These are phyloP conservation scores for Parasitella parasitica DNA, from an alignment of 371 early-diverging fungal genomes.

Conservation along the genomic window DNA sequence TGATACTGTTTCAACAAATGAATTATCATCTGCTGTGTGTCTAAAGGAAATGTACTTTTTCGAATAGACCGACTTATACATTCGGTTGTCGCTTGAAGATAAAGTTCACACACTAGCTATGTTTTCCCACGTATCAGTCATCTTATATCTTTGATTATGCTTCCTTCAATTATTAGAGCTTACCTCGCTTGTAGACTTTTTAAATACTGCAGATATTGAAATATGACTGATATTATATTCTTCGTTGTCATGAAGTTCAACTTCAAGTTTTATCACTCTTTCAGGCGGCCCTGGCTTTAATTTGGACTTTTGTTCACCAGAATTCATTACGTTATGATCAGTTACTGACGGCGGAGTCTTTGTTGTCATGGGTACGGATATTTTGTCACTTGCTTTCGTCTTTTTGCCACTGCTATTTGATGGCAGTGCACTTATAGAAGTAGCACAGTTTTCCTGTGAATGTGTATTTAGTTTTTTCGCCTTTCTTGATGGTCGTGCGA, in stretches of 20 bases:
- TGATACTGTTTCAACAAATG: conserved; percentile 15
- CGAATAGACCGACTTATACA: conserved; percentile 15
- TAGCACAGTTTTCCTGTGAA: not conserved
- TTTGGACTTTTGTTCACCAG: not conserved
- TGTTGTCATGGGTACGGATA: not conserved
- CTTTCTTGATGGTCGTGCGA: not conserved
- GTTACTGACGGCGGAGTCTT: not conserved
- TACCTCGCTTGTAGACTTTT: conserved; percentile 18
- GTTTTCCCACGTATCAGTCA: not conserved
- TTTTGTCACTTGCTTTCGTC: not conserved
- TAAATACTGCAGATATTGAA: conserved; percentile 19
- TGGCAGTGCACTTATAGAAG: not conserved
- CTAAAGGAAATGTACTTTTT: conserved; percentile 9
- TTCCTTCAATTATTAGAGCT: not conserved
- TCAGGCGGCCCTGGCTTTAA: not conserved
- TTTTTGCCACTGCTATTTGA: not conserved
- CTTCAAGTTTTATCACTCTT: not conserved
- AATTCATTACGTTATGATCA: not conserved
- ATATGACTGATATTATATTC: conserved; percentile 26
- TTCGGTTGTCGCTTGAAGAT: conserved; percentile 22
- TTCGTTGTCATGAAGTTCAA: conserved; percentile 16
- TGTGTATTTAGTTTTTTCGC: not conserved
- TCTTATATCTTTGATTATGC: not conserved
- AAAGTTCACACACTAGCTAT: conserved; percentile 22
- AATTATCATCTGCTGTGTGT: conserved; percentile 12